phyloP scores from a whole-genome alignment of 345 rosid species.

The Reutealis trisperma region DNA sequence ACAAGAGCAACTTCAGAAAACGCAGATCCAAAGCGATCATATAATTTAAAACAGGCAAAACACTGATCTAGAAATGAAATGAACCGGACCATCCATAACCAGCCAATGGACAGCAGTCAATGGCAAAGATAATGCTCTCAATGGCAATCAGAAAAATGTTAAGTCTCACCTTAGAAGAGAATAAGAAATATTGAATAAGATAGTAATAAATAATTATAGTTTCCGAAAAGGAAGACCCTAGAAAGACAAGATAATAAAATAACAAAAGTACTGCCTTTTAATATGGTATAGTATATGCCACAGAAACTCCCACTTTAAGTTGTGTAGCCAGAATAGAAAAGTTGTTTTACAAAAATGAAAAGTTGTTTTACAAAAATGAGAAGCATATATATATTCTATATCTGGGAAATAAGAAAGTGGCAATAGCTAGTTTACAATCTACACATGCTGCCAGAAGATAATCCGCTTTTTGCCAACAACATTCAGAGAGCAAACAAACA shows the following conservation, averaged over 20 bases:
- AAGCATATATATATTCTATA: neutral
- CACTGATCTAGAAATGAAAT: neutral
- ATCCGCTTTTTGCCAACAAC: neutral
- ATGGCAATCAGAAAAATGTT: neutral
- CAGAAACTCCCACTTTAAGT: neutral
- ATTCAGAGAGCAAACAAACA: neutral
- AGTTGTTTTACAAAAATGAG: neutral
- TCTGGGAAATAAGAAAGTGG: neutral
- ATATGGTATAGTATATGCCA: neutral
- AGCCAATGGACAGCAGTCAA: neutral
- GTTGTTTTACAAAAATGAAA: slow-evolving; percentile 2
- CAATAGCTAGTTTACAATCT: neutral
- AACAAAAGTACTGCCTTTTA: neutral
- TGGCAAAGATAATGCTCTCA: neutral
- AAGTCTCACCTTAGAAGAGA: neutral
- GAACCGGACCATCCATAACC: neutral
- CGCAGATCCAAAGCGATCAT: neutral
- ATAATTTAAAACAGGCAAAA: neutral
- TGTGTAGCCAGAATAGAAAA: neutral
- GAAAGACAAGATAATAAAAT: neutral
- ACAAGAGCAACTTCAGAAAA: neutral
- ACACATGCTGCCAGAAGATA: neutral
- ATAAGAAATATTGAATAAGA: neutral
- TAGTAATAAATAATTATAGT: neutral
- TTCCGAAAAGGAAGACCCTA: neutral